Base-by-base conservation (phyloP, 2,329 filamentous ascomycete species). In the Alternaria sp. region DNA sequence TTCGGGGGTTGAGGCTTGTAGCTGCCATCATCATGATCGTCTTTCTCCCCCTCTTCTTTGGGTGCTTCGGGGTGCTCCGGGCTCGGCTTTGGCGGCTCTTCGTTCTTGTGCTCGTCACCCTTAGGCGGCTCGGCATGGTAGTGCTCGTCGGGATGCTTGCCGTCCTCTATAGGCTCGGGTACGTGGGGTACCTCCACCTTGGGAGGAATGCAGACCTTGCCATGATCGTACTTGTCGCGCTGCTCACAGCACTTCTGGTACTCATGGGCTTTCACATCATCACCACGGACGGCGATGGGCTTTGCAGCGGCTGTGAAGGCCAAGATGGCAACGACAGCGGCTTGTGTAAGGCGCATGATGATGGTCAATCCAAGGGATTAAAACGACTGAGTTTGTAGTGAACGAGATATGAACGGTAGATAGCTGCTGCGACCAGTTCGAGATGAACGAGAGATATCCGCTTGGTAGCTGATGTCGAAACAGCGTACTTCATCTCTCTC, bases 301-400 rank as follows among this genome's bases (percentile, higher is more conserved):
- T 51, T 68, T 26, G 66, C 63, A 43, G 63, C 61, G 6, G 58
- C 63, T 47, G 63, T 68, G 55, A 60, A 63, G 43, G 63, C 63
- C 37, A 68, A 41, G 7, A 68, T 64, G 55, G 66, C 66, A 37
- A 68, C 60, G 47, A 66, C 20, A 46, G 60, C 60, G 20, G 66
- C 63, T 51, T 68, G 66, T 41, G 60, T 58, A 41, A 68, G 60
- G 64, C 63, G 66, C 66, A 68, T 68, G 15, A 25, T 62, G 55
- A 43, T 12, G 14, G 23, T 46, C 12, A 49, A 37, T 45, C 15
- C 11, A 11, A 23, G 10, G 12, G 28, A 33, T 30, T 25, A 26
- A 51, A 20, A 28, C 4, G 46, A 57, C 37, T 45, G 43, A 41
- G 45, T 47, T 15, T 56, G 25, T 25, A 58, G 41, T 30, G 57